Percentiles rank a stretch among this genome's conserved stretches.
phyloP scores from a whole-genome alignment of 2,329 filamentous ascomycete species.

The Aureobasidium zeae region DNA sequence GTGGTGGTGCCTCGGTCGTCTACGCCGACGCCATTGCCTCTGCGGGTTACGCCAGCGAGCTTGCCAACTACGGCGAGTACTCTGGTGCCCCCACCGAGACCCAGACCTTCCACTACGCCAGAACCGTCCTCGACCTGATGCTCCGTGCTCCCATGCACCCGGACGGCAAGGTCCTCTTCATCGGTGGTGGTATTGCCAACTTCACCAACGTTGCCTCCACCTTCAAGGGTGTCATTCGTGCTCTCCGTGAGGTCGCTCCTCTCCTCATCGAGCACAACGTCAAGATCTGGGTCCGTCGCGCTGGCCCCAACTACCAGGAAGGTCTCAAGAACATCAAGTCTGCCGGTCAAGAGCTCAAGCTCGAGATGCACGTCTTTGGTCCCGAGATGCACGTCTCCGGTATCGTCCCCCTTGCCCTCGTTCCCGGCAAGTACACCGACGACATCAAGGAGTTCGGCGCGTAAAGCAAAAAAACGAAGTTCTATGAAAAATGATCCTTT shows the following conservation, averaged over 20 bases:
- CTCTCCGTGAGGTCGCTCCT: slow-evolving; percentile 79
- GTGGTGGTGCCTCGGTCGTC: slow-evolving; percentile 98
- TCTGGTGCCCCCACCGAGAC: slow-evolving; percentile 97
- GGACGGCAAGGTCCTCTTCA: slow-evolving; percentile 98
- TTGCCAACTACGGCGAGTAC: slow-evolving; percentile 99
- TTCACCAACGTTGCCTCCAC: slow-evolving; percentile 98
- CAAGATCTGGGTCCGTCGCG: slow-evolving; percentile 87
- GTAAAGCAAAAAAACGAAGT: slow-evolving; percentile 26
- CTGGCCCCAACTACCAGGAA: slow-evolving; percentile 98
- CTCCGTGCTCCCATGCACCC: slow-evolving; percentile 75
- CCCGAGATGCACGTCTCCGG: slow-evolving; percentile 84
- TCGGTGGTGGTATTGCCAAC: slow-evolving; percentile 99
- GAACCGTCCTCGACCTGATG: slow-evolving; percentile 94
- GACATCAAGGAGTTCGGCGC: slow-evolving; percentile 53
- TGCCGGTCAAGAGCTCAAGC: slow-evolving; percentile 83
- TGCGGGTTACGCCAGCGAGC: slow-evolving; percentile 85
- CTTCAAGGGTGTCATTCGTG: slow-evolving; percentile 99
- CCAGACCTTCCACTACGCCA: slow-evolving; percentile 98
- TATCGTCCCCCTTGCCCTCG: slow-evolving; percentile 85
- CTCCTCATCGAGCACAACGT: slow-evolving; percentile 91
- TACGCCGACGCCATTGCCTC: slow-evolving; percentile 98
- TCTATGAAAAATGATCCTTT: slow-evolving; percentile 16
- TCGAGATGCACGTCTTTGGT: slow-evolving; percentile 87
- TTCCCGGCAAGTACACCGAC: slow-evolving; percentile 48
- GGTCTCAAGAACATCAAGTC: slow-evolving; percentile 99